phyloP scores from a whole-genome alignment of 805 yeast species.

The Suhomyces sp. region DNA sequence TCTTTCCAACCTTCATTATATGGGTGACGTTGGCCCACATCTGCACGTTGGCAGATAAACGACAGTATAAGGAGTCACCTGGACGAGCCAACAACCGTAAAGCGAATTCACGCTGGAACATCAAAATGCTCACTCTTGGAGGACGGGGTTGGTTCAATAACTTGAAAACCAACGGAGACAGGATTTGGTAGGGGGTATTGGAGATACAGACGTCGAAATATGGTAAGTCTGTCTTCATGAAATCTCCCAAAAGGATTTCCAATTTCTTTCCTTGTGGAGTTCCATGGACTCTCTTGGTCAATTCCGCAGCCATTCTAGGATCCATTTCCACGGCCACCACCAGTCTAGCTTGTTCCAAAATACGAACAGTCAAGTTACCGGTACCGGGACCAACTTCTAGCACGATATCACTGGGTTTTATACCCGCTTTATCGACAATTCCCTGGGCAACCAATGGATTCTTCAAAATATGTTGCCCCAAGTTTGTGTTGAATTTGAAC shows the following conservation, averaged over 20 bases:
- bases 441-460: constrained; percentile 98
- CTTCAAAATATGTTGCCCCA: constrained; percentile 95
- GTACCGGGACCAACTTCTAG: constrained; percentile 99
- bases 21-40: constrained; percentile 99
- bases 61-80: constrained; percentile 90
- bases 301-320: constrained; percentile 99
- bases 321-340: constrained; percentile 98
- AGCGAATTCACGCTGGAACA: constrained; percentile 98
- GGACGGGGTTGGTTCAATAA: constrained; percentile 87
- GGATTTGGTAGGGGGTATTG: constrained; percentile 96
- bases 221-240: constrained; percentile 92
- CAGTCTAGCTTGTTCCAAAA: constrained; percentile 86
- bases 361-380: constrained; percentile 92
- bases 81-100: constrained; percentile 91
- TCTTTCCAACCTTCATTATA: constrained; percentile 96
- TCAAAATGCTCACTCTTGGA: constrained; percentile 89
- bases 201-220: constrained; percentile 95
- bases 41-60: constrained; percentile 94
- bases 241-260: constrained; percentile 91
- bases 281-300: constrained; percentile 95
- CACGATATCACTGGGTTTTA: constrained; percentile 89
- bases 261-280: constrained; percentile 90
- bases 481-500: constrained; percentile 93
- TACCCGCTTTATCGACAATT: constrained; percentile 92
- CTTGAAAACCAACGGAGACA: constrained; percentile 94